These are phyloP conservation scores for Talaromyces albobiverticillius DNA, from an alignment of 2,329 filamentous ascomycete species.

Conservation along the genomic window DNA sequence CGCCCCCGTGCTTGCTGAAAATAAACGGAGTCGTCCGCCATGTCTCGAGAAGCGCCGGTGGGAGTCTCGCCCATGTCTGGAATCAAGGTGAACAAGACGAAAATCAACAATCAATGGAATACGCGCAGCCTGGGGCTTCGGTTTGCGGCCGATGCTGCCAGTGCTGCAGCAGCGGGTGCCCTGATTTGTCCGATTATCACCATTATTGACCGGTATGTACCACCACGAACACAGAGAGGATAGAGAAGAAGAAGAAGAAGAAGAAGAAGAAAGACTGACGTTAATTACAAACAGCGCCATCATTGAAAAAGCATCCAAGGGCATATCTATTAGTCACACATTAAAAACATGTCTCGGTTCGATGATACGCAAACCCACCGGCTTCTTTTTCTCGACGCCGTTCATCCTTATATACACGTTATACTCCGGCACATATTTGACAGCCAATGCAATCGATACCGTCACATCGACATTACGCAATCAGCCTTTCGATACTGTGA, in stretches of 20 bases:
- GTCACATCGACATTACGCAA: conserved; percentile 62
- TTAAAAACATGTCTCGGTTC: conserved; percentile 38
- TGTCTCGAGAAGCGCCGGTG: conserved; percentile 29
- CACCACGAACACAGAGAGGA: too few relatives aligned
- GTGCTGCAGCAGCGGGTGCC: conserved; percentile 68
- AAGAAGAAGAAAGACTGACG: conserved; percentile 8
- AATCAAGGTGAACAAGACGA: background rate
- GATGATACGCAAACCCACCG: conserved; percentile 38
- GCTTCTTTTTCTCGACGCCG: conserved; percentile 47
- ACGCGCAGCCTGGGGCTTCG: conserved; percentile 68
- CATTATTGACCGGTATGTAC: conserved; percentile 74
- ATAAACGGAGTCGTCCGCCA: conserved; percentile 10
- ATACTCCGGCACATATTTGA: conserved; percentile 86
- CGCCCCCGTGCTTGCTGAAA: too few relatives aligned
- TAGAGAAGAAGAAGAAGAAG: background rate
- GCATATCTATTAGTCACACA: conserved; percentile 40
- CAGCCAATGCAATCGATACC: conserved; percentile 85
- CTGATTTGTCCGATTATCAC: conserved; percentile 81
- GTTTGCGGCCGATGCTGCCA: conserved; percentile 64
- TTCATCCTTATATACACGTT: conserved; percentile 55
- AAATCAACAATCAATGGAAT: conserved; percentile 58
- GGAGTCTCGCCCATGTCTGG: conserved; percentile 20
- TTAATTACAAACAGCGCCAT: conserved; percentile 37
- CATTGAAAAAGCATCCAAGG: conserved; percentile 49
- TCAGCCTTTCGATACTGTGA: conserved; percentile 58